Conservation (phyloP, 2,329 filamentous ascomycete genomes). For the Talaromyces sp. region DNA sequence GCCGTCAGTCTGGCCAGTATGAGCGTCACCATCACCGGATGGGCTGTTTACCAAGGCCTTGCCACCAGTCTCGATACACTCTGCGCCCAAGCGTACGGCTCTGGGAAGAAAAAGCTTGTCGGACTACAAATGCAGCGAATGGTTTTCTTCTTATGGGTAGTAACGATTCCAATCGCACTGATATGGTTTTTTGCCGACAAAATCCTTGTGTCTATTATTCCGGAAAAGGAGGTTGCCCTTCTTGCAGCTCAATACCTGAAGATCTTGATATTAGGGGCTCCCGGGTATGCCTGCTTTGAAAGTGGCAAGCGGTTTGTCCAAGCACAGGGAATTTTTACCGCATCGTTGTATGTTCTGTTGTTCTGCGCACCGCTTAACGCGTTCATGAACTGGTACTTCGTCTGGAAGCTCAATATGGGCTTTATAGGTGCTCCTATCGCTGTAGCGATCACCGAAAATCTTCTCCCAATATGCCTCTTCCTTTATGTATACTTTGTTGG, state of each 20-base stretch:
- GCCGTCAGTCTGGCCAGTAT: constrained; percentile 67
- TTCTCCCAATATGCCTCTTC: constrained; percentile 68
- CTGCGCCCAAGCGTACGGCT: constrained; percentile 90
- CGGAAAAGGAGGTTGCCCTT: constrained; percentile 63
- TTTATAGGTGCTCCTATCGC: constrained; percentile 79
- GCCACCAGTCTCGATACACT: constrained; percentile 88
- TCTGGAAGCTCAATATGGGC: constrained; percentile 63
- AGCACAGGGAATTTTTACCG: constrained; percentile 79
- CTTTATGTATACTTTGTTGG: constrained; percentile 68
- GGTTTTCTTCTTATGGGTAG: constrained; percentile 67
- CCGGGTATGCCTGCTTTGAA: constrained; percentile 72
- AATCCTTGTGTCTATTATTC: constrained; percentile 63
- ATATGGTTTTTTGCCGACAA: constrained; percentile 66
- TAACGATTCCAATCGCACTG: constrained; percentile 66
- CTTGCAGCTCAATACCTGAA: constrained; percentile 71
- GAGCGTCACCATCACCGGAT: constrained; percentile 74
- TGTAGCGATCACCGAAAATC: constrained; percentile 67
- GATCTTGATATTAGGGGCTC: constrained; percentile 64
- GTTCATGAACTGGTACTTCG: constrained; percentile 73
- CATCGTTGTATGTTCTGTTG: constrained; percentile 76
- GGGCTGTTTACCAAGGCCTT: constrained; percentile 75
- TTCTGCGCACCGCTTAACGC: constrained; percentile 79
- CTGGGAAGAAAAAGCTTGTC: constrained; percentile 81
- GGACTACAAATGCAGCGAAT: constrained; percentile 78
- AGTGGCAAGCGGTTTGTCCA: constrained; percentile 80